Conservation (phyloP, 805 yeast species). For the Candida ponderosae region DNA sequence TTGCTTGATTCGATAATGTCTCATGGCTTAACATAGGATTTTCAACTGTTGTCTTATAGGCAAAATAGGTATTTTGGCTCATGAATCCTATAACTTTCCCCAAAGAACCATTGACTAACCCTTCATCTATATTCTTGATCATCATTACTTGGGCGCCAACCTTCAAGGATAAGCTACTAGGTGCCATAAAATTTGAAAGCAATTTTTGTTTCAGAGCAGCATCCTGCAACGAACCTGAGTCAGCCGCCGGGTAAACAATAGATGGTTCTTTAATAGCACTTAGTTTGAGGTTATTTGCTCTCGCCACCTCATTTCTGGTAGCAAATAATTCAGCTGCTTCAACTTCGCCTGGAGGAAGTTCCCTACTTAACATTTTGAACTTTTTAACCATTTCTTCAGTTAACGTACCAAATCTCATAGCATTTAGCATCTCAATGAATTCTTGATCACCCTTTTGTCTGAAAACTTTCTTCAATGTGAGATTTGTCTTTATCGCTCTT, state of each 20-base stretch:
- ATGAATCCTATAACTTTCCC: conserved; percentile 61
- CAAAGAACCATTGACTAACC: conserved; percentile 69
- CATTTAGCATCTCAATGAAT: conserved; percentile 69
- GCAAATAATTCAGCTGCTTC: conserved; percentile 72
- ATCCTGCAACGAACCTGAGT: conserved; percentile 42
- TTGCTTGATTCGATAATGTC: conserved; percentile 11
- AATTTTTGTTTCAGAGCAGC: conserved; percentile 34
- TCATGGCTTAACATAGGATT: conserved; percentile 11
- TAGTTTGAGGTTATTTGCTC: conserved; percentile 50
- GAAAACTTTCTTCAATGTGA: conserved; percentile 57
- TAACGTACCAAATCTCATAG: conserved; percentile 59
- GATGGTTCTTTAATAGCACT: conserved; percentile 34
- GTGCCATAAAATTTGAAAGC: conserved; percentile 55
- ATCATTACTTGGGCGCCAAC: conserved; percentile 80
- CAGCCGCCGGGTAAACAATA: conserved; percentile 39
- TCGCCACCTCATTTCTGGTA: conserved; percentile 64
- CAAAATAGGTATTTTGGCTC: conserved; percentile 40
- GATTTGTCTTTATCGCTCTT: conserved; percentile 44
- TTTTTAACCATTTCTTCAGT: conserved; percentile 37
- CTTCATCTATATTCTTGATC: conserved; percentile 65
- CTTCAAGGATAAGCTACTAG: conserved; percentile 47
- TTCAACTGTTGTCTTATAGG: conserved; percentile 22
- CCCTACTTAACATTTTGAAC: conserved; percentile 46
- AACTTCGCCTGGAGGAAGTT: conserved; percentile 44
- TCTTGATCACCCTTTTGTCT: conserved; percentile 69